phyloP scores from a whole-genome alignment of 345 rosid genomes.

The Nephelium lappaceum region DNA sequence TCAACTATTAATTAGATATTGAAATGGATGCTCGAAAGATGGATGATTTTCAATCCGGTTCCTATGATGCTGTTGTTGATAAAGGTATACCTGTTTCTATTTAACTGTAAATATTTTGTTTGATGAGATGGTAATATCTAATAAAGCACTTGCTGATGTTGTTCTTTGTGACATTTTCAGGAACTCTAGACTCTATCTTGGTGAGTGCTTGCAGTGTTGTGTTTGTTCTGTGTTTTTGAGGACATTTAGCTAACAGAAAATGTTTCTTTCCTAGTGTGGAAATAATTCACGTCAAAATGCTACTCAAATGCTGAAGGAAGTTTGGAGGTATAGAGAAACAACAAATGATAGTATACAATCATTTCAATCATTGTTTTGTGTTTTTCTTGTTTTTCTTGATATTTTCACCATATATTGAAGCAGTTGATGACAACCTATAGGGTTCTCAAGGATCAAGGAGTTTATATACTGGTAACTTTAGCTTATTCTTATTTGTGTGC shows the following conservation, averaged over 20 bases:
- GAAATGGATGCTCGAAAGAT: conserved; percentile 83
- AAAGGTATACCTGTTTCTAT: conserved; percentile 53
- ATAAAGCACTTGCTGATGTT: conserved; percentile 12
- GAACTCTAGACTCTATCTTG: conserved; percentile 88
- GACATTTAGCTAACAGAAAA: conserved; percentile 7
- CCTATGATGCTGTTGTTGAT: conserved; percentile 77
- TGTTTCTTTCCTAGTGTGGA: conserved; percentile 61
- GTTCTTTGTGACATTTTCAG: conserved; percentile 41
- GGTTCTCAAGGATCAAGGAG: conserved; percentile 95
- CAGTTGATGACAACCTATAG: conserved; percentile 91
- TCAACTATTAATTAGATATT: conserved; percentile 48
- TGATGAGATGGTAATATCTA: neutral
- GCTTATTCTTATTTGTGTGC: conserved; percentile 2
- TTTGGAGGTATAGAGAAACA: conserved; percentile 68
- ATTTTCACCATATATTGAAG: conserved; percentile 78
- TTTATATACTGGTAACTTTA: conserved; percentile 71
- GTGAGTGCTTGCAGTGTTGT: conserved; percentile 45
- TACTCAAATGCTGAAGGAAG: conserved; percentile 70
- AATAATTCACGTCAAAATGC: conserved; percentile 68
- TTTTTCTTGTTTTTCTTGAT: conserved; percentile 64
- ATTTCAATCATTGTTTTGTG: conserved; percentile 24
- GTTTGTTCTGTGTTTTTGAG: neutral
- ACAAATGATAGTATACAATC: neutral
- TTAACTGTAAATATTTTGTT: neutral
- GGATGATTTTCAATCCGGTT: conserved; percentile 58